Percentiles rank a stretch among this genome's conserved stretches.
Evolutionary conservation across 202 grass and related monocot genomes (phyloP).

Genomic region (Carex arenaria): DNA sequence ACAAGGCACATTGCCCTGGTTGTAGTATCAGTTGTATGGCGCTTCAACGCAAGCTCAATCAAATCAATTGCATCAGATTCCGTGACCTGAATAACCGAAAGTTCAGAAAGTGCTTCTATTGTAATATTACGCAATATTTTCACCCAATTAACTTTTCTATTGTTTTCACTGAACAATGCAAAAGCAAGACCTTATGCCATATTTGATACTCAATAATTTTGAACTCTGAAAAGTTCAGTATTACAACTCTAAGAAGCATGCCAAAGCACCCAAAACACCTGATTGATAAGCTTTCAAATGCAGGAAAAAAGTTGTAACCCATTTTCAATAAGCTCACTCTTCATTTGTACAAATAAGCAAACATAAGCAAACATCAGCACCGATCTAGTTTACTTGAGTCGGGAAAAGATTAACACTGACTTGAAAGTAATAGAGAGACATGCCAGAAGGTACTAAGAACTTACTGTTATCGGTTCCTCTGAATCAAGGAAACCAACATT

Average conservation of each 20-base stretch:
- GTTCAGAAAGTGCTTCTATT: neutral
- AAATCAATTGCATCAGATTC: conserved; percentile 96
- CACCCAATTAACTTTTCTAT: neutral
- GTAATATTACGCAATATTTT: neutral
- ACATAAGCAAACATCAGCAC: neutral
- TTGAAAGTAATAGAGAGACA: neutral
- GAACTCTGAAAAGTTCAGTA: neutral
- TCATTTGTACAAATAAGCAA: conserved; percentile 1
- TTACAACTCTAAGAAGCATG: neutral
- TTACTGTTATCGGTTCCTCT: conserved; percentile 86
- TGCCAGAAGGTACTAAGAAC: conserved; percentile 27
- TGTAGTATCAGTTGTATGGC: conserved; percentile 72
- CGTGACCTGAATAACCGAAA: conserved; percentile 69
- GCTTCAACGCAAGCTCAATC: conserved; percentile 66
- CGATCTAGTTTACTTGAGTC: neutral
- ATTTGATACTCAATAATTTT: neutral
- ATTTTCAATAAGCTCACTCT: neutral
- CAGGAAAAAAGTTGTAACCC: neutral
- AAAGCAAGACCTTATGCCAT: neutral
- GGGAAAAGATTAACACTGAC: neutral
- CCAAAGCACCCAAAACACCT: neutral
- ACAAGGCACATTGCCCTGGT: conserved; percentile 96
- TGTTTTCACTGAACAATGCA: neutral
- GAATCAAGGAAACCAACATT: conserved; percentile 64
- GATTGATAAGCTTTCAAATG: neutral